A percentile compares a stretch with the other conserved stretches of the same genome.
These are phyloP conservation scores for Pistacia atlantica DNA, from an alignment of 345 rosid genomes.

Conservation along the genomic window DNA sequence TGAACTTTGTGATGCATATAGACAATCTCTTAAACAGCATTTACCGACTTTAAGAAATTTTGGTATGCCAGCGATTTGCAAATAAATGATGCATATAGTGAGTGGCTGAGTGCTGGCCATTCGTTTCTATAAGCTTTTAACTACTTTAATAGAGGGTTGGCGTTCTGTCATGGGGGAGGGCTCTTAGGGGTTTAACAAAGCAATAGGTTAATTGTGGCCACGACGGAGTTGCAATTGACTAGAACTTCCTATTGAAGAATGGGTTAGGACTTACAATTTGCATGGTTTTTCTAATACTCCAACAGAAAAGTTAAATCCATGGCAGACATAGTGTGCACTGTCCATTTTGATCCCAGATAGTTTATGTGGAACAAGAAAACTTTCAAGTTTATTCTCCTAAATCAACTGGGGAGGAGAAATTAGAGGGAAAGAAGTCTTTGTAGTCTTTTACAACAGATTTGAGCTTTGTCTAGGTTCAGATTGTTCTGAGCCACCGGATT, in stretches of 20 bases:
- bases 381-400: neutral
- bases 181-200: neutral
- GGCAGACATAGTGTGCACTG: neutral
- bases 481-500: neutral
- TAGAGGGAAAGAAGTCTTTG: too few relatives aligned
- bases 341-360: neutral
- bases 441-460: neutral
- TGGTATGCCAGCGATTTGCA: neutral
- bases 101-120: neutral
- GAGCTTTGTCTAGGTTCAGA: neutral
- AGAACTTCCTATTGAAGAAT: too few relatives aligned
- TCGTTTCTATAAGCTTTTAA: neutral
- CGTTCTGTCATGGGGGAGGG: neutral
- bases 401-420: neutral
- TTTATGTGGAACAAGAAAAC: neutral
- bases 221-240: neutral
- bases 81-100: neutral
- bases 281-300: neutral
- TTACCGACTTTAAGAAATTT: neutral
- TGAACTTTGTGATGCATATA: neutral
- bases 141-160: neutral
- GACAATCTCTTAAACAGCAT: neutral
- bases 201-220: neutral
- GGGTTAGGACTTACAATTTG: neutral
- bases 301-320: neutral